Evolutionary conservation across 2,329 filamentous ascomycete species (phyloP).

Genomic region (Albifimbria verrucaria): DNA sequence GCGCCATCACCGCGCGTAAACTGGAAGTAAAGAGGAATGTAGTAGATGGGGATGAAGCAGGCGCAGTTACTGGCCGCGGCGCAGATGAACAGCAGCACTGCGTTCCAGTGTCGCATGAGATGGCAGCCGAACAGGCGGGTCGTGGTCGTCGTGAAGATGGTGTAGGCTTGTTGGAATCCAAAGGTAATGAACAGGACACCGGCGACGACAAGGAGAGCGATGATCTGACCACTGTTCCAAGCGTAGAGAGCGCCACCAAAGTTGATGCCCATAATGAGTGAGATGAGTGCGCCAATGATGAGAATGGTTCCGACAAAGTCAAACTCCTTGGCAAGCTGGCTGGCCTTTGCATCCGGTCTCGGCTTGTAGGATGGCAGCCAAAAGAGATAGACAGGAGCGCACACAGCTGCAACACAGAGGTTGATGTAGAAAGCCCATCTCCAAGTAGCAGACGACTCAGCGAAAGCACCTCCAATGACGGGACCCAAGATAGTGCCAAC

Average conservation of each 20-base stretch:
- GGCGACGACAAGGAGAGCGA: conserved; percentile 42
- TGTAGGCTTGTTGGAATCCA: conserved; percentile 38
- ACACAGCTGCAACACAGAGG: neutral
- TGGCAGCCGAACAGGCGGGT: conserved; percentile 42
- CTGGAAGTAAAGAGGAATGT: conserved; percentile 47
- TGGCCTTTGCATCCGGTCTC: neutral
- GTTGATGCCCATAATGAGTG: conserved; percentile 44
- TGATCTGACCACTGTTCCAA: conserved; percentile 42
- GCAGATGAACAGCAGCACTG: conserved; percentile 38
- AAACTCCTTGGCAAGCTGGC: neutral
- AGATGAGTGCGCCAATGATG: conserved; percentile 36
- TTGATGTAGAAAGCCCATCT: conserved; percentile 2
- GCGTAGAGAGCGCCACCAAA: conserved; percentile 47
- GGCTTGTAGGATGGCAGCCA: conserved; percentile 1
- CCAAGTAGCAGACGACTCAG: conserved; percentile 1
- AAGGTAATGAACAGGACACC: conserved; percentile 39
- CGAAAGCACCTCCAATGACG: neutral
- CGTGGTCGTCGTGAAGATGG: conserved; percentile 11
- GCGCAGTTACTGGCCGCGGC: conserved; percentile 11
- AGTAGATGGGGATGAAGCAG: conserved; percentile 36
- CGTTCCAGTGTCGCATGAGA: conserved; percentile 32
- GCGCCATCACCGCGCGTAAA: conserved; percentile 39
- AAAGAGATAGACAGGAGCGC: conserved; percentile 1
- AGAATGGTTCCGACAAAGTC: conserved; percentile 19
- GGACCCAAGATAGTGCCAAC: neutral